phyloP scores from a whole-genome alignment of 192 early-diverging fungal genomes.

The Dissophora globulifera region DNA sequence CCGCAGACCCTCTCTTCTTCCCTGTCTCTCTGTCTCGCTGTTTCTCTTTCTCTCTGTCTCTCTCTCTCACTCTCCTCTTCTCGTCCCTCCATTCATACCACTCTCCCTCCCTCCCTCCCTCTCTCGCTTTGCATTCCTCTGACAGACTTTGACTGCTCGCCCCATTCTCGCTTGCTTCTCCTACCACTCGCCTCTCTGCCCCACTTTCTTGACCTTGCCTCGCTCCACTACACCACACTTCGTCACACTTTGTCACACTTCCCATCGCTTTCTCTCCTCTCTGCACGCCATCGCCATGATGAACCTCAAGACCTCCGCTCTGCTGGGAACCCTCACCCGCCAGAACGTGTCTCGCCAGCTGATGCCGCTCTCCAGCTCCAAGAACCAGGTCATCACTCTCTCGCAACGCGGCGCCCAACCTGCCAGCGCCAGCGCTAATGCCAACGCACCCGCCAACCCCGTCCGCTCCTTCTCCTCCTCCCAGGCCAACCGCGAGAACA shows the following conservation, averaged over 20 bases:
- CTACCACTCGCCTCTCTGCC: too few species aligned
- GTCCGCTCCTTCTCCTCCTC: constrained; percentile 47
- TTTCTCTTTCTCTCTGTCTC: too few species aligned
- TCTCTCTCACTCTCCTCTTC: too few species aligned
- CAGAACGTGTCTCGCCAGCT: constrained; percentile 40
- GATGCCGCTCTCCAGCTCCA: constrained; percentile 33
- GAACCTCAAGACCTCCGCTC: constrained; percentile 32
- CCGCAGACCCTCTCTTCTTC: too few species aligned
- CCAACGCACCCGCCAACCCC: constrained; percentile 34
- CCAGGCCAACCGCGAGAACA: constrained; percentile 44
- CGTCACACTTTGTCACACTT: not conserved
- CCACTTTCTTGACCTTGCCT: too few species aligned
- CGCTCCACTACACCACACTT: too few species aligned
- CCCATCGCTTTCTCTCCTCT: not conserved
- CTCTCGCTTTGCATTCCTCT: too few species aligned
- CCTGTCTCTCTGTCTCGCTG: too few species aligned
- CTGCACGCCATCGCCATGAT: constrained; percentile 1
- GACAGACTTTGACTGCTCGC: too few species aligned
- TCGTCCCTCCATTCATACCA: too few species aligned
- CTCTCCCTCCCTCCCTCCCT: too few species aligned
- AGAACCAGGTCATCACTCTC: constrained; percentile 37
- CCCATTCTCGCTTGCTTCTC: too few species aligned
- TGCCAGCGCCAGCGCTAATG: constrained; percentile 1
- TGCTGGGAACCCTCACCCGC: constrained; percentile 39
- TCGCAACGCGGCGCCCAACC: constrained; percentile 37